Conservation (phyloP, 179 eudicot species). For the Monotropa hypopitys region DNA sequence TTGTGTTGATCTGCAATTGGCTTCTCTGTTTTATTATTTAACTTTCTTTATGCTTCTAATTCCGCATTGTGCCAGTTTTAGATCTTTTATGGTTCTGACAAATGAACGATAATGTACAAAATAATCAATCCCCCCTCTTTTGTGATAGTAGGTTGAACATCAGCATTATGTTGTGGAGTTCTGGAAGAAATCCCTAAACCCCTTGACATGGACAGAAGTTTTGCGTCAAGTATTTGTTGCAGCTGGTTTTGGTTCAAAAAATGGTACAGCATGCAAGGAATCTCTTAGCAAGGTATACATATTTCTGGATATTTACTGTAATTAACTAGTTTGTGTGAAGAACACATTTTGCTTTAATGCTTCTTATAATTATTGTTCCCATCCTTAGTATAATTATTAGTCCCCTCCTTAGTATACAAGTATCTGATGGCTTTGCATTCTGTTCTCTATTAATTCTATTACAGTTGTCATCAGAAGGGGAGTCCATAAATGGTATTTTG, state of each 20-base stretch:
- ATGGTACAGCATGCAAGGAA: constrained; percentile 24
- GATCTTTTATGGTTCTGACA: neutral
- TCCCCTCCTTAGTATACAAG: neutral
- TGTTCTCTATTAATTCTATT: neutral
- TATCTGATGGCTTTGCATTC: neutral
- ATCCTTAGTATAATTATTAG: neutral
- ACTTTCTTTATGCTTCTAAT: neutral
- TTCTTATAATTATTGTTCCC: neutral
- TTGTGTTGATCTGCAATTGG: neutral
- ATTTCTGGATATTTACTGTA: neutral
- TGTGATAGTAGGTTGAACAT: constrained; percentile 39
- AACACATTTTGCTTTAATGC: neutral
- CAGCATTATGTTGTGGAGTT: constrained; percentile 29
- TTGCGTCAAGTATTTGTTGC: constrained; percentile 70
- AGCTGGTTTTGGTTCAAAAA: constrained; percentile 79
- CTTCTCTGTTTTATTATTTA: neutral
- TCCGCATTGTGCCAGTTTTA: neutral
- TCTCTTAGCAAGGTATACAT: constrained; percentile 43
- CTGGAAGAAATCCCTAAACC: constrained; percentile 65
- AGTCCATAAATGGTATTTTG: neutral
- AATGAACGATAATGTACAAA: neutral
- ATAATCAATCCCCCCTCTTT: neutral
- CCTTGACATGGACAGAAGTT: constrained; percentile 84
- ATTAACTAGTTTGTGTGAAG: neutral
- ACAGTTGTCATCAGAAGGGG: neutral